Percentiles rank a stretch among this genome's conserved stretches.
phyloP scores from a whole-genome alignment of 768 basidiomycete genomes.

The Boletus vinaceobasis region DNA sequence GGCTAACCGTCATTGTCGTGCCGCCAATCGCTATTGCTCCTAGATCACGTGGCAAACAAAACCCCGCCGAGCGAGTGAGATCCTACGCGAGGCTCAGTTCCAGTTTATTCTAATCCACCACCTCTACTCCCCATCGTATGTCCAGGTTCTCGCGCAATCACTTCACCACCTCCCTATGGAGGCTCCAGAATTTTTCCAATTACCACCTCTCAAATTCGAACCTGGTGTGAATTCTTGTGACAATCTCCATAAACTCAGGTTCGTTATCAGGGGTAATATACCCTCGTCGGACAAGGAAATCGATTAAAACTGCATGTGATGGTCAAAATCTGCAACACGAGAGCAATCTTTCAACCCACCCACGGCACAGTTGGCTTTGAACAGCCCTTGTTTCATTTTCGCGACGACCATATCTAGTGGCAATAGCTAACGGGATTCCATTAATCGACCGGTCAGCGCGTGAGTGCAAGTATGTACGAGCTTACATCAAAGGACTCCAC shows the following conservation, averaged over 20 bases:
- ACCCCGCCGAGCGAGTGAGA: neutral
- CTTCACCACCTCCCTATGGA: neutral
- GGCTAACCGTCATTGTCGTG: neutral
- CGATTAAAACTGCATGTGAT: conserved; percentile 67
- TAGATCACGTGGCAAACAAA: conserved; percentile 10
- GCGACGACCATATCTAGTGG: conserved; percentile 56
- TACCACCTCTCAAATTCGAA: conserved; percentile 63
- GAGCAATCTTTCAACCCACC: conserved; percentile 42
- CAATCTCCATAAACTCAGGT: conserved; percentile 73
- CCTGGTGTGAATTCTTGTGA: conserved; percentile 66
- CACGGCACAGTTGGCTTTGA: conserved; percentile 91
- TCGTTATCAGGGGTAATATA: conserved; percentile 87
- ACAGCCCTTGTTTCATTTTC: conserved; percentile 65
- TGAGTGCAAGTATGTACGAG: neutral
- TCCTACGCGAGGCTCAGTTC: neutral
- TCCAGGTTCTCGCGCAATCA: neutral
- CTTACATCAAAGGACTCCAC: conserved; percentile 89
- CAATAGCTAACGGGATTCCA: conserved; percentile 49
- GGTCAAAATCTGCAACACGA: conserved; percentile 1
- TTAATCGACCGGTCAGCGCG: neutral
- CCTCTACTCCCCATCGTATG: neutral
- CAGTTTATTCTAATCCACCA: neutral
- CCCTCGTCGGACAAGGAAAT: conserved; percentile 86
- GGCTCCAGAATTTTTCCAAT: neutral
- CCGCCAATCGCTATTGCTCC: neutral